Evolutionary conservation across 2,329 filamentous ascomycete genomes (phyloP), one percentile per base, ranked within the genome.

Genomic region (Xylariales sp.): DNA sequence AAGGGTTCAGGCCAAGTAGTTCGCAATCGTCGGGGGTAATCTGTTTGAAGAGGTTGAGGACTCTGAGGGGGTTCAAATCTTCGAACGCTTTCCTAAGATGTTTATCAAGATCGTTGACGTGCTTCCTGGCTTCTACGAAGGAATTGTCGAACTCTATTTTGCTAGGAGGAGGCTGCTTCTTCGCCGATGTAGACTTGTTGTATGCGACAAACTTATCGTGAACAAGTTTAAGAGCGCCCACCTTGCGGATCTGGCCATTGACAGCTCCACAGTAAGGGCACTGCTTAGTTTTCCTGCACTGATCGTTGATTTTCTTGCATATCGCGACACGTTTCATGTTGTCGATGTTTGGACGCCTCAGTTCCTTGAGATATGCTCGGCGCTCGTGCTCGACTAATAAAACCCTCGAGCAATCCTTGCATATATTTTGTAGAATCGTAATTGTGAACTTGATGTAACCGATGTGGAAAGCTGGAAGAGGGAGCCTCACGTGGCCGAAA

Each of bases 401-500:
- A 6, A 98, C 91, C 69, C 88, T 88, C 30, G 93, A 93, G 78
- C 96, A 99, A 77, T 94, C 90, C 83, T 97, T 99, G 89, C 96
- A 99, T 72, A 99, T 97, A 76, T 96, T 92, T 78, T 98, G 94
- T 30, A 99, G 85, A 64, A 97, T 94, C 52, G 90, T 91, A 77
- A 97, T 95, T 71, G 96, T 93, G 78, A 97, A 94, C 78, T 94
- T 96, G 75, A 99, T 88, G 78, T 97, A 99, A 45, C 96, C 96
- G 72, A 98, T 94, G 78, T 99, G 96, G 77, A 98, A 98, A 50
- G 92, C 93, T 3, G 96, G 96, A 59, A 99, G 84, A 1, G 95
- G 93, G 14, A 99, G 87, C 75, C 93, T 90, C 75, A 99, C 92
- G 80, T 97, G 91, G 54, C 96, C 96, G 77, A 98, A 99, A 80